Evolutionary conservation across 768 basidiomycete genomes (phyloP).

Genomic region (Xerocomellus chrysenteron): DNA sequence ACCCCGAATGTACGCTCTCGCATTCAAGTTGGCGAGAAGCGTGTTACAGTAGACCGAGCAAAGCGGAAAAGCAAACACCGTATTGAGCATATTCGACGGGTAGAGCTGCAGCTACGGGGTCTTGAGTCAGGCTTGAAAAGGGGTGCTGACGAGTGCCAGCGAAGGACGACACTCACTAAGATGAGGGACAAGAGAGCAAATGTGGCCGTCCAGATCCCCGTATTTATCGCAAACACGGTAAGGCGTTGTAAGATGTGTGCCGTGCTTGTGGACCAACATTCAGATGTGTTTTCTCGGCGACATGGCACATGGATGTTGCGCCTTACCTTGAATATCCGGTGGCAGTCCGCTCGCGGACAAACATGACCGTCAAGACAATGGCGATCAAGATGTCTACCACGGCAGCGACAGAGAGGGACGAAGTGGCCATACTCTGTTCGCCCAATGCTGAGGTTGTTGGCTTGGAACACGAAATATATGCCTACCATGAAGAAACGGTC

Average conservation of each 20-base stretch:
- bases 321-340: not conserved
- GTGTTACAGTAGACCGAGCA: conserved; percentile 13
- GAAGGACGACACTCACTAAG: conserved; percentile 41
- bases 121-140: not conserved
- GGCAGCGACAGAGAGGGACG: not conserved
- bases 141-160: too few species aligned
- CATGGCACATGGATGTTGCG: too few species aligned
- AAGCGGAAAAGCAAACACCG: conserved; percentile 3
- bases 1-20: conserved; percentile 7
- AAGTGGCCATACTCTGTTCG: not conserved
- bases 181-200: conserved; percentile 41
- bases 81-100: not conserved
- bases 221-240: conserved; percentile 2
- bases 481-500: not conserved
- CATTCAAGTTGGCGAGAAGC: conserved; percentile 8
- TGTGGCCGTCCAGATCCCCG: conserved; percentile 50
- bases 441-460: not conserved
- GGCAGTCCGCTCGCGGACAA: not conserved
- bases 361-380: conserved; percentile 3
- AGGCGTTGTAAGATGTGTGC: conserved; percentile 7
- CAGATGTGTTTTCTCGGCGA: not conserved
- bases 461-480: not conserved
- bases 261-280: conserved; percentile 3
- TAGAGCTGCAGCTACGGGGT: not conserved
- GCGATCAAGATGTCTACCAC: conserved; percentile 5